Percentiles rank a stretch among this genome's conserved stretches.
These are phyloP conservation scores for Telopea speciosissima DNA, from an alignment of 177 flowering plant species.

Conservation along the genomic window DNA sequence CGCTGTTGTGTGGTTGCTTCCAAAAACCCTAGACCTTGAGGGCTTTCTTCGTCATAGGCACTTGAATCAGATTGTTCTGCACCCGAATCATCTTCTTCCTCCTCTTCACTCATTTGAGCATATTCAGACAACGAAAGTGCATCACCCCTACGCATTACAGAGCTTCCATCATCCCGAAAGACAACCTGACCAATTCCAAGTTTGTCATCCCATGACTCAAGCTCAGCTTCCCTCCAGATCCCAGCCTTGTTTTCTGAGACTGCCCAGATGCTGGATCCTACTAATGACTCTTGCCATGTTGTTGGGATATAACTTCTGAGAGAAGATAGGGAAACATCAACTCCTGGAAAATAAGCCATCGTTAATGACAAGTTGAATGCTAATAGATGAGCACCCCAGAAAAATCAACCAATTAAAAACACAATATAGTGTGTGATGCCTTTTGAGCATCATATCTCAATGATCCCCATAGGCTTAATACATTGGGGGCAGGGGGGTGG, in stretches of 20 bases:
- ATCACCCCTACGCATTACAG: conserved; percentile 50
- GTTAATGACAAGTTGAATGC: conserved; percentile 3
- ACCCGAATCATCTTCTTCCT: conserved; percentile 37
- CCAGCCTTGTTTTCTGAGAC: conserved; percentile 46
- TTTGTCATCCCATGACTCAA: conserved; percentile 75
- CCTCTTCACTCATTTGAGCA: conserved; percentile 56
- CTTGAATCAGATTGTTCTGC: conserved; percentile 49
- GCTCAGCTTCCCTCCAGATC: conserved; percentile 87
- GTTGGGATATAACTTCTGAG: conserved; percentile 61
- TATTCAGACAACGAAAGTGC: conserved; percentile 57
- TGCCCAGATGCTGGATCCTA: conserved; percentile 84
- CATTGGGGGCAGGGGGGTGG: no score
- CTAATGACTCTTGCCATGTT: conserved; percentile 60
- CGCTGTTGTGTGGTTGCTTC: conserved; percentile 43
- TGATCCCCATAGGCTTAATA: no score
- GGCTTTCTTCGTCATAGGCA: conserved; percentile 48
- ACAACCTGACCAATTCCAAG: conserved; percentile 50
- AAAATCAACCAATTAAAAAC: background rate
- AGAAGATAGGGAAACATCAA: conserved; percentile 62
- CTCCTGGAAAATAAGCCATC: conserved; percentile 38
- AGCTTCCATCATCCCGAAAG: conserved; percentile 74
- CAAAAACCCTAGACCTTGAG: conserved; percentile 67
- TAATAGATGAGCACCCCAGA: background rate
- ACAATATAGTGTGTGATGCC: no score
- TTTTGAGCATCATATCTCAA: no score